A percentile compares a stretch with the other conserved stretches of the same genome.
Conservation (phyloP, 2,329 filamentous ascomycete species). For the Colletotrichum orchidophilum region DNA sequence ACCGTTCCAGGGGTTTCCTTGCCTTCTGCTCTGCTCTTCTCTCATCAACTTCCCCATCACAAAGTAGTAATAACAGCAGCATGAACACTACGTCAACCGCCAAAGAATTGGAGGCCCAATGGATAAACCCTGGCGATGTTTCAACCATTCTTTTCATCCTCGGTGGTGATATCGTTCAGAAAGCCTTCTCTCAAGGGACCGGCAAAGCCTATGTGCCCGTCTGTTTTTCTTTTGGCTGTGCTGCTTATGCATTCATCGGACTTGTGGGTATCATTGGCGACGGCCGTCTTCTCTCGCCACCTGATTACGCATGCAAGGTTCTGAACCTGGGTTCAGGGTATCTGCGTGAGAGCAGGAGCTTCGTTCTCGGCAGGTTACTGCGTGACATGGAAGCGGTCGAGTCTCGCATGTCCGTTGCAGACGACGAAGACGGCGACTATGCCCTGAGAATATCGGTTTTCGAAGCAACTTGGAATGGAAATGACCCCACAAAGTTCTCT, state of each 20-base stretch:
- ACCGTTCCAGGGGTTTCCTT: no score
- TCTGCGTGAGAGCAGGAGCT: slow-evolving; percentile 24
- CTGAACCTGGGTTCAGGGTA: slow-evolving; percentile 37
- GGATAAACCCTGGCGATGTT: slow-evolving; percentile 33
- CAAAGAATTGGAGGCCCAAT: slow-evolving; percentile 19
- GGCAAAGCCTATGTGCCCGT: slow-evolving; percentile 34
- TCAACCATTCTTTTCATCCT: slow-evolving; percentile 35
- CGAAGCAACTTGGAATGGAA: neutral
- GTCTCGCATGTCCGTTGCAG: neutral
- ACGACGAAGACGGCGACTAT: neutral
- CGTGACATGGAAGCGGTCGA: slow-evolving; percentile 9
- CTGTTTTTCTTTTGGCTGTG: slow-evolving; percentile 39
- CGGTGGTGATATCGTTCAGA: slow-evolving; percentile 36
- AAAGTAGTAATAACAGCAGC: no score
- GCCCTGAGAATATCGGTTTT: neutral
- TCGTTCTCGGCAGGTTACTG: slow-evolving; percentile 28
- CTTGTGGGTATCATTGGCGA: slow-evolving; percentile 34
- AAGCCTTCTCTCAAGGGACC: slow-evolving; percentile 34
- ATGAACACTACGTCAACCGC: neutral
- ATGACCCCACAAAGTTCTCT: neutral
- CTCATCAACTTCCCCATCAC: no score
- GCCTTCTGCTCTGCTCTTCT: no score
- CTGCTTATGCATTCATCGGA: slow-evolving; percentile 35
- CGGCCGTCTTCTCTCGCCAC: slow-evolving; percentile 31
- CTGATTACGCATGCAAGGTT: slow-evolving; percentile 36